A percentile compares a stretch with the other conserved stretches of the same genome.
phyloP scores from a whole-genome alignment of 73 alveolate genomes.

The Symbiodinium pilosum region DNA sequence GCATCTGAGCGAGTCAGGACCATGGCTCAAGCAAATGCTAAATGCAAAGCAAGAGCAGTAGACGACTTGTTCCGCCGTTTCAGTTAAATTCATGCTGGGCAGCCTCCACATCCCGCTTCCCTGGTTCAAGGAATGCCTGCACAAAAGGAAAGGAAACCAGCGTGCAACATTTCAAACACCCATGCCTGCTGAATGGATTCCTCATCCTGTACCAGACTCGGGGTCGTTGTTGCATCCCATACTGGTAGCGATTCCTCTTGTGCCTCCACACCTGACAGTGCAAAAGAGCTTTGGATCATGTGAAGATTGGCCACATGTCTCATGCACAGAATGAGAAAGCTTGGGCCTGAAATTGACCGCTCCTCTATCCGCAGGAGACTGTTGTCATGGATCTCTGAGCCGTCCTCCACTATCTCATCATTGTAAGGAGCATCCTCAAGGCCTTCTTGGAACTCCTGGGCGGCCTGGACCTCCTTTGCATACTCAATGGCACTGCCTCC shows the following conservation, averaged over 20 bases:
- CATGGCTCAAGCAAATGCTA: no score
- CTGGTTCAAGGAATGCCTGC: no score
- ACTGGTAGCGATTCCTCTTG: background rate
- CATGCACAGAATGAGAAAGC: background rate
- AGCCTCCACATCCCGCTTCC: no score
- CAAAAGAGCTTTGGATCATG: background rate
- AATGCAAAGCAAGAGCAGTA: no score
- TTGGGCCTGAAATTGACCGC: background rate
- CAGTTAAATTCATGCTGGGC: no score
- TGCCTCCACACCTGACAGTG: background rate
- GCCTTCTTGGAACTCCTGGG: background rate
- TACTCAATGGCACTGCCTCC: constrained; percentile 58
- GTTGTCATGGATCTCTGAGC: background rate
- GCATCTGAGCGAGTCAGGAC: no score
- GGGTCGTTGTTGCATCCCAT: background rate
- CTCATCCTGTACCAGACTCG: background rate
- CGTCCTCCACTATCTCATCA: background rate
- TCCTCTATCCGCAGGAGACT: background rate
- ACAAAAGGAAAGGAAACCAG: no score
- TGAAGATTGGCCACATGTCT: background rate
- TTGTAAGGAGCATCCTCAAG: background rate
- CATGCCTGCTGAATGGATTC: background rate
- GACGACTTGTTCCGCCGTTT: no score
- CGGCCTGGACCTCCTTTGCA: background rate
- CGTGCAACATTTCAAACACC: no score